Evolutionary conservation across 768 basidiomycete species (phyloP), one percentile per base, ranked within the genome.

Genomic region (Hypsizygus marmoreus): DNA sequence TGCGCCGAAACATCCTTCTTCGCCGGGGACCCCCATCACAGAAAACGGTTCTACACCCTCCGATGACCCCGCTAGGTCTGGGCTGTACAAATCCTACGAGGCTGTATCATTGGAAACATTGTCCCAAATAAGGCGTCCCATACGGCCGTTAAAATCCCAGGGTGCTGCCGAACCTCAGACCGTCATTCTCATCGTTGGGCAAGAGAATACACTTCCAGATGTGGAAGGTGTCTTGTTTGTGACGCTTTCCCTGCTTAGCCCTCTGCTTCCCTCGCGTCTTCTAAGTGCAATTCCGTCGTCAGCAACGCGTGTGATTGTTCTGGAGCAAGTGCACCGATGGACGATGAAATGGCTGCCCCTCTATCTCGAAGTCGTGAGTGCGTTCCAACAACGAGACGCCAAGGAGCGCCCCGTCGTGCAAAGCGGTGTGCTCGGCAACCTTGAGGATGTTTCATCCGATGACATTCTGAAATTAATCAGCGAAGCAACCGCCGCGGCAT

Each of bases 271-370:
- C 2, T 73, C 77, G 31, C 72, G 71, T 23, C 69, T 95, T 25
- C 66, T 83, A 34, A 65, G 62, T 29, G 73, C 71, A 26, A 77
- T 95, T 25, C 85, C 91, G 9, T 50, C 69, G 1, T 81, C 83
- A 2, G 79, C 76, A 22, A 77, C 75, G 12, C 82, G 80, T 16
- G 77, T 95, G 43, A 70, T 95, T 47, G 84, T 95, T 13, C 76
- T 95, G 9, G 94, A 95, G 60, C 91, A 94, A 62, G 70, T 88
- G 6, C 75, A 76, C 57, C 74, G 70, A 53, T 90, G 87, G 79
- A 75, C 78, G n/a, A 83, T 82, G 29, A 90, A 90, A 64, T 95
- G 89, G 88, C 85, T 88, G 1, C 88, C 91, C 0, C 67, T 95
- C 3, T 95, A 88, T 64, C 78, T 97, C 40, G 92, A 95, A 25